Percentiles rank a stretch among this genome's conserved stretches.
These are phyloP conservation scores for Trypanosoma brucei DNA, from an alignment of 208 protist species.

Conservation along the genomic window DNA sequence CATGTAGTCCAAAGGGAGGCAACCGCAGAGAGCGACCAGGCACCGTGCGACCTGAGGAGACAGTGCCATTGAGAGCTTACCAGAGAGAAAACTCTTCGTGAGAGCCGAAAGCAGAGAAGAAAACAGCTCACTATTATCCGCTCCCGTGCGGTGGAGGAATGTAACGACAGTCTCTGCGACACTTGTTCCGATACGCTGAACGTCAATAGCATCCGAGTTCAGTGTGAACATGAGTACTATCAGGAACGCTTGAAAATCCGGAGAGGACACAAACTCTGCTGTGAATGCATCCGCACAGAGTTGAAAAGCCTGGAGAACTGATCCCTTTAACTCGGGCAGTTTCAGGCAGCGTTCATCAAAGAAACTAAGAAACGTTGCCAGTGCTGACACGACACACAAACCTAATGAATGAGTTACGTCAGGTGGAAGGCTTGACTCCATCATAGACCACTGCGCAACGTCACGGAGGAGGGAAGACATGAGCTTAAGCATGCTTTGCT, in stretches of 20 bases:
- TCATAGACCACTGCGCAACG: slow-evolving; percentile 58
- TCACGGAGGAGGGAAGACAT: slow-evolving; percentile 45
- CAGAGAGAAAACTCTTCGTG: slow-evolving; percentile 21
- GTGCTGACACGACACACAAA: slow-evolving; percentile 30
- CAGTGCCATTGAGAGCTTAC: slow-evolving; percentile 20
- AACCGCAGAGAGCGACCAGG: slow-evolving; percentile 18
- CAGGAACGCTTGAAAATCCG: slow-evolving; percentile 47
- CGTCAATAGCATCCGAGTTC: slow-evolving; percentile 31
- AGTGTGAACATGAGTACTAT: slow-evolving; percentile 68
- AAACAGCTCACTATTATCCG: slow-evolving; percentile 13
- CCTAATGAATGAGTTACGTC: slow-evolving; percentile 33
- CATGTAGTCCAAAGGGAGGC: slow-evolving; percentile 12
- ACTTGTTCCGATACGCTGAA: slow-evolving; percentile 60
- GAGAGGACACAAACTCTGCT: slow-evolving; percentile 38
- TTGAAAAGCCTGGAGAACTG: slow-evolving; percentile 57
- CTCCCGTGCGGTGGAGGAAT: slow-evolving; percentile 25
- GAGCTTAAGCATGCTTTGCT: slow-evolving; percentile 36
- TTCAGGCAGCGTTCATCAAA: slow-evolving; percentile 48
- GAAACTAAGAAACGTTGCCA: slow-evolving; percentile 43
- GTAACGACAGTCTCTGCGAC: slow-evolving; percentile 39
- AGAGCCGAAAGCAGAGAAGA: slow-evolving; percentile 23
- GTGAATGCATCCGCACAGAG: slow-evolving; percentile 63
- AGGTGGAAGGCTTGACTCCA: slow-evolving; percentile 63
- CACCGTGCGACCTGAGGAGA: slow-evolving; percentile 17
- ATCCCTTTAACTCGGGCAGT: slow-evolving; percentile 59